phyloP scores from a whole-genome alignment of 177 flowering plant genomes.

The Vitis hybrid region DNA sequence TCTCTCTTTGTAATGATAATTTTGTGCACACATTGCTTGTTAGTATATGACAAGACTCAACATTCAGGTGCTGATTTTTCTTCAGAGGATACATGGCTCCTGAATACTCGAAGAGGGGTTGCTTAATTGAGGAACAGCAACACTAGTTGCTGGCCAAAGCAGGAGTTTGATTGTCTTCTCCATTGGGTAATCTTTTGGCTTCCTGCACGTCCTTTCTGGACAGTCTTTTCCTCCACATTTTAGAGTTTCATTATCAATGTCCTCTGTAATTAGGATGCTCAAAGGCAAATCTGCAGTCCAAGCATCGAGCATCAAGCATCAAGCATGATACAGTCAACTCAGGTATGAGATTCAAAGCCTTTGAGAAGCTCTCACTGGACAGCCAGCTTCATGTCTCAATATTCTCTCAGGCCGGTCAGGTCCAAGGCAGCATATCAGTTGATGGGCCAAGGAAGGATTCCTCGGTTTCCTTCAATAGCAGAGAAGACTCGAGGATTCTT shows the following conservation, averaged over 20 bases:
- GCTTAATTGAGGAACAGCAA: constrained; percentile 84
- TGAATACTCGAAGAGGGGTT: constrained; percentile 91
- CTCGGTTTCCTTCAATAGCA: constrained; percentile 25
- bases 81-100: constrained; percentile 95
- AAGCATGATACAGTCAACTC: constrained; percentile 23
- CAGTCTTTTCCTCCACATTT: constrained; percentile 42
- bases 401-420: constrained; percentile 29
- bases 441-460: constrained; percentile 61
- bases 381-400: constrained; percentile 39
- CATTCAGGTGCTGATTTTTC: background rate
- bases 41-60: too few species aligned
- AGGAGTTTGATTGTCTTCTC: constrained; percentile 76
- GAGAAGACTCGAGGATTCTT: constrained; percentile 31
- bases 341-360: constrained; percentile 55
- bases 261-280: constrained; percentile 69
- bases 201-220: background rate
- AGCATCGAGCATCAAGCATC: constrained; percentile 32
- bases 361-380: constrained; percentile 55
- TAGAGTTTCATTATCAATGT: constrained; percentile 58
- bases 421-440: constrained; percentile 30
- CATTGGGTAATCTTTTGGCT: constrained; percentile 64
- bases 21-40: background rate
- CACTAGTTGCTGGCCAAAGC: constrained; percentile 70
- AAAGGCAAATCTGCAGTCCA: constrained; percentile 58
- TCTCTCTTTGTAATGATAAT: too few species aligned